A percentile compares a stretch with the other conserved stretches of the same genome.
Conservation (phyloP, 805 yeast species). For the Candida andamanensis region DNA sequence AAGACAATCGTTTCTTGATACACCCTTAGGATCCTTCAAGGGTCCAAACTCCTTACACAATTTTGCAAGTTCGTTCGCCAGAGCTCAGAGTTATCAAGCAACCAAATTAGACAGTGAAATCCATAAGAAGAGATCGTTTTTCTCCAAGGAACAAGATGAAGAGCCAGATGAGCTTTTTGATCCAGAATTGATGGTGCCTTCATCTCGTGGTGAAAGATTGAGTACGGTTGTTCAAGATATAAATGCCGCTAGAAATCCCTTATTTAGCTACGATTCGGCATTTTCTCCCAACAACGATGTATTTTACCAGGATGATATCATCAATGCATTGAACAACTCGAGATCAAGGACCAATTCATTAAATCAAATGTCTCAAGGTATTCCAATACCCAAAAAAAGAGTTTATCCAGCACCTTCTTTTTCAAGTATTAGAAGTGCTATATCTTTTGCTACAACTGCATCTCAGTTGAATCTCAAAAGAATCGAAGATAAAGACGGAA, state of each 20-base stretch:
- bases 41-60: constrained; percentile 68
- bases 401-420: constrained; percentile 38
- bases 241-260: constrained; percentile 15
- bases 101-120: constrained; percentile 47
- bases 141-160: constrained; percentile 26
- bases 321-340: constrained; percentile 18
- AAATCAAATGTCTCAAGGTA: constrained; percentile 7
- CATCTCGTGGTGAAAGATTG: constrained; percentile 56
- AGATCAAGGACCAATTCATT: constrained; percentile 26
- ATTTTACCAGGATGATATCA: constrained; percentile 35
- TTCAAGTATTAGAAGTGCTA: constrained; percentile 35
- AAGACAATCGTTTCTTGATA: constrained; percentile 22
- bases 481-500: constrained; percentile 69
- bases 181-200: constrained; percentile 63
- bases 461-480: constrained; percentile 53
- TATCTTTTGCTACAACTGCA: constrained; percentile 34
- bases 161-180: constrained; percentile 56
- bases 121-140: constrained; percentile 58
- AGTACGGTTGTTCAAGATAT: constrained; percentile 49
- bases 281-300: constrained; percentile 22
- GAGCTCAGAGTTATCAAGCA: constrained; percentile 70
- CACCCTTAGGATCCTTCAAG: constrained; percentile 51
- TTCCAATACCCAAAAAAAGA: constrained; percentile 23
- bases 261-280: constrained; percentile 12
- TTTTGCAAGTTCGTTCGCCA: constrained; percentile 71